Evolutionary conservation across 1,284 basidiomycete genomes (phyloP).

Genomic region (Tremellales sp.): DNA sequence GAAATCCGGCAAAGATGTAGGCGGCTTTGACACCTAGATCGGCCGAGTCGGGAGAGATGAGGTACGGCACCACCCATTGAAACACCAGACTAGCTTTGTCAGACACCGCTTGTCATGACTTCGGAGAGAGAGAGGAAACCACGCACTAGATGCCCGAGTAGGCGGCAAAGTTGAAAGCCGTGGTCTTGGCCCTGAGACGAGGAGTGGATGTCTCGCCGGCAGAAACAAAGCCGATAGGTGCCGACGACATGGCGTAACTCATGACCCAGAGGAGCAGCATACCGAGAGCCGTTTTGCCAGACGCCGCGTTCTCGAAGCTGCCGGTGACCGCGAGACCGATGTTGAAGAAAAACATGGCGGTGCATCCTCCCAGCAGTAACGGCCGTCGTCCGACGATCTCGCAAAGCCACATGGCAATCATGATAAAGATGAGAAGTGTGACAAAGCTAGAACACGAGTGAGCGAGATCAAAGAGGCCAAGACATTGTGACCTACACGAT

Average conservation of each 20-base stretch:
- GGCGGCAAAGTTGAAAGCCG: conserved; percentile 21
- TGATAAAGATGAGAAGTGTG: conserved; percentile 2
- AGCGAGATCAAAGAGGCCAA: conserved; percentile 5
- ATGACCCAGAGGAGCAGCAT: conserved; percentile 20
- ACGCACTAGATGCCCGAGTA: conserved; percentile 22
- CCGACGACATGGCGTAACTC: conserved; percentile 14
- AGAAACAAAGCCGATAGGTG: conserved; percentile 19
- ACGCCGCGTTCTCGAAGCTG: conserved; percentile 1
- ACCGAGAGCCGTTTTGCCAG: conserved; percentile 16
- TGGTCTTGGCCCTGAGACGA: conserved; percentile 16
- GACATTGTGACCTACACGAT: conserved; percentile 11
- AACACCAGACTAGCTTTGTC: conserved; percentile 22
- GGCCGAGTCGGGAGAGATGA: conserved; percentile 22
- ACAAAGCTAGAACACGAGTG: not conserved
- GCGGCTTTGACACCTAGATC: conserved; percentile 24
- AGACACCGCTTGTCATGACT: too few species aligned
- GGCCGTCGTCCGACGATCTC: conserved; percentile 23
- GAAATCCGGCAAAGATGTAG: conserved; percentile 21
- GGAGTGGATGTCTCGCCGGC: conserved; percentile 20
- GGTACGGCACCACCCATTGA: conserved; percentile 22
- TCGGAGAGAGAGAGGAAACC: not conserved
- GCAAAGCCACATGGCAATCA: conserved; percentile 11
- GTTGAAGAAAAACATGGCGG: conserved; percentile 22
- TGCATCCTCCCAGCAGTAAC: conserved; percentile 19
- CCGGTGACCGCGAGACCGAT: conserved; percentile 18